phyloP scores from a whole-genome alignment of 805 yeast genomes.

The Ogataea angusta region DNA sequence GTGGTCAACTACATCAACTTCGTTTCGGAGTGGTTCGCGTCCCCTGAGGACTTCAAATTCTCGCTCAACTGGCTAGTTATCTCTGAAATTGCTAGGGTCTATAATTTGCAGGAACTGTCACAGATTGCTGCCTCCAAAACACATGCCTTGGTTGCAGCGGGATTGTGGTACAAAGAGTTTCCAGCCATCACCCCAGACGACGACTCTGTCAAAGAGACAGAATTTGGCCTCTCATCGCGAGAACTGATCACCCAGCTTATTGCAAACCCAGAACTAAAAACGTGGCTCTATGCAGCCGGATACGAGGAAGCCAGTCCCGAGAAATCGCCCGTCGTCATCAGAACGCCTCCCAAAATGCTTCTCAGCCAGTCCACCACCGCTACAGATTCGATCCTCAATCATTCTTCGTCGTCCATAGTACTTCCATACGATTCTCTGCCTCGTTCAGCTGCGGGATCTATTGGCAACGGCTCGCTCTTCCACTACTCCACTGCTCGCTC shows the following conservation, averaged over 20 bases:
- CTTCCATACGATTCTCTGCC: constrained; percentile 11
- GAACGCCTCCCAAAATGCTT: constrained; percentile 18
- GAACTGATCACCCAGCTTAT: constrained; percentile 9
- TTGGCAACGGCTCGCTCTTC: constrained; percentile 10
- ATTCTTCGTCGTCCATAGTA: constrained; percentile 16
- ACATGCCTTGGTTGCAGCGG: constrained; percentile 4
- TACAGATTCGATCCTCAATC: constrained; percentile 21
- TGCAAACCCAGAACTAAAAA: constrained; percentile 8
- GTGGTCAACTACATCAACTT: constrained; percentile 23
- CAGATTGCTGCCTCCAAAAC: constrained; percentile 9
- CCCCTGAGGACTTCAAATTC: constrained; percentile 17
- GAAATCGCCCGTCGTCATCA: constrained; percentile 9
- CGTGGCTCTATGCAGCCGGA: constrained; percentile 18
- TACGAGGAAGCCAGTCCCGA: constrained; percentile 5
- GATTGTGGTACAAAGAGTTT: constrained; percentile 20
- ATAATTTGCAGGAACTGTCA: constrained; percentile 12
- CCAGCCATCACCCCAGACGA: constrained; percentile 4
- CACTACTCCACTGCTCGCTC: constrained; percentile 16
- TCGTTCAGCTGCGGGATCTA: constrained; percentile 11
- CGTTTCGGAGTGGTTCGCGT: constrained; percentile 20
- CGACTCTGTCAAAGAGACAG: neutral
- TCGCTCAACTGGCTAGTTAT: constrained; percentile 20
- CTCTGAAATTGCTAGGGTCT: constrained; percentile 7
- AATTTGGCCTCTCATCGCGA: neutral
- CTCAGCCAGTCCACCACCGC: constrained; percentile 19